Evolutionary conservation across 2,329 filamentous ascomycete species (phyloP).

Genomic region (Dichotomopilus funicola): DNA sequence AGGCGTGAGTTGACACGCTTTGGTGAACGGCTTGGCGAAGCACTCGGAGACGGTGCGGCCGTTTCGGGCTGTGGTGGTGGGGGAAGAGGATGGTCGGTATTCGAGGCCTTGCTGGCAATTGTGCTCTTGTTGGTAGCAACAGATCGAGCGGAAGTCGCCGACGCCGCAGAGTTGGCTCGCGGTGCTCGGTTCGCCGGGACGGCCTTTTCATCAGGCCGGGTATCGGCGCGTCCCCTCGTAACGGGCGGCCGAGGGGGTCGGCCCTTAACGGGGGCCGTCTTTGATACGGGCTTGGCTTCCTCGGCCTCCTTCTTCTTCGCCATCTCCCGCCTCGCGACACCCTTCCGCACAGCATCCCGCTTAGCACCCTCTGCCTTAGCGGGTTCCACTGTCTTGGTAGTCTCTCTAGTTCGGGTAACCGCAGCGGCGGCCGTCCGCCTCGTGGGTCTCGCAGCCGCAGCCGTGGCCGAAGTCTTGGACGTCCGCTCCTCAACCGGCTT

Average conservation of each 20-base stretch:
- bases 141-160: constrained; percentile 2
- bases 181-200: not conserved
- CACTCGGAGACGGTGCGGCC: constrained; percentile 1
- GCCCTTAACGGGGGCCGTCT: constrained; percentile 2
- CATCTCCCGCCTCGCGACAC: not conserved
- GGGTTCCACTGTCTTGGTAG: not conserved
- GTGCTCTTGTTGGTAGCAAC: not conserved
- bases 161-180: constrained; percentile 1
- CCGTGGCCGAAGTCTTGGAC: not conserved
- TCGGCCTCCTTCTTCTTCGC: constrained; percentile 2
- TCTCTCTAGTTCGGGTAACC: not conserved
- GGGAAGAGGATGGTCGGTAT: not conserved
- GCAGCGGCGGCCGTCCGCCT: not conserved
- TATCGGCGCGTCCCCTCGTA: constrained; percentile 6
- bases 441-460: not conserved
- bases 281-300: not conserved
- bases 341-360: not conserved
- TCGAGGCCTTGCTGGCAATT: not conserved
- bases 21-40: constrained; percentile 21
- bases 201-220: constrained; percentile 5
- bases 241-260: constrained; percentile 3
- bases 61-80: not conserved
- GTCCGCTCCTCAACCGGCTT: constrained; percentile 7
- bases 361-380: not conserved
- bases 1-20: constrained; percentile 29